These are phyloP conservation scores for Physcia stellaris DNA, from an alignment of 495 filamentous ascomycete genomes.

Conservation along the genomic window DNA sequence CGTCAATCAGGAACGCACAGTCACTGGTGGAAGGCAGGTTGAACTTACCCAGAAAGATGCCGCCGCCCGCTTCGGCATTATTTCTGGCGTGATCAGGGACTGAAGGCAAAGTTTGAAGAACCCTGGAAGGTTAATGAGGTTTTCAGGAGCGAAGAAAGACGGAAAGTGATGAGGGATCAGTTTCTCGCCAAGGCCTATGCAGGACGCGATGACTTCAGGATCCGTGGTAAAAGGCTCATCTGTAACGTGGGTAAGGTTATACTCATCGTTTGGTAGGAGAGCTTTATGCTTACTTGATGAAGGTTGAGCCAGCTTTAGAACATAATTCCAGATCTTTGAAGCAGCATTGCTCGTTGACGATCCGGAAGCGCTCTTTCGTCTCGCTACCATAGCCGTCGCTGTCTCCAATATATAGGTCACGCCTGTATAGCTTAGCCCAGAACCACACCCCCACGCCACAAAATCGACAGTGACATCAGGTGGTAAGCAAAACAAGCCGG, in stretches of 20 bases:
- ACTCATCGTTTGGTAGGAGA: no score
- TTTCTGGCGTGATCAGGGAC: slow-evolving; percentile 56
- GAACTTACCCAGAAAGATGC: slow-evolving; percentile 66
- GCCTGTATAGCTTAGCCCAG: no score
- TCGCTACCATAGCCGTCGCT: slow-evolving; percentile 60
- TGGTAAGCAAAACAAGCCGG: slow-evolving; percentile 67
- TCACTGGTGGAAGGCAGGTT: slow-evolving; percentile 18
- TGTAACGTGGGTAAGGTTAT: no score
- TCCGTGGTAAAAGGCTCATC: no score
- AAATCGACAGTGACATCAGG: slow-evolving; percentile 57
- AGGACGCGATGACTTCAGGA: slow-evolving; percentile 65
- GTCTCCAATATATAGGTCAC: slow-evolving; percentile 64
- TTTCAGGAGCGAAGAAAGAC: slow-evolving; percentile 37
- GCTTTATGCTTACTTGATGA: no score
- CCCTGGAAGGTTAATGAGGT: slow-evolving; percentile 39
- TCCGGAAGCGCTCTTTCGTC: slow-evolving; percentile 38
- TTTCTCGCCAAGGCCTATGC: slow-evolving; percentile 57
- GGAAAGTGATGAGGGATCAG: slow-evolving; percentile 50
- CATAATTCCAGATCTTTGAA: slow-evolving; percentile 44
- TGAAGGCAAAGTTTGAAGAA: slow-evolving; percentile 69
- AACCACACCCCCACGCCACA: slow-evolving; percentile 50
- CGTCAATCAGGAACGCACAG: slow-evolving; percentile 6
- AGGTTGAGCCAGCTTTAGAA: slow-evolving; percentile 51
- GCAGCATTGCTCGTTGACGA: slow-evolving; percentile 32
- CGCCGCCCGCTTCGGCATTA: slow-evolving; percentile 67